A percentile compares a stretch with the other conserved stretches of the same genome.
These are phyloP conservation scores for Perkinsus chesapeaki DNA, from an alignment of 169 alveolate species.

Conservation along the genomic window DNA sequence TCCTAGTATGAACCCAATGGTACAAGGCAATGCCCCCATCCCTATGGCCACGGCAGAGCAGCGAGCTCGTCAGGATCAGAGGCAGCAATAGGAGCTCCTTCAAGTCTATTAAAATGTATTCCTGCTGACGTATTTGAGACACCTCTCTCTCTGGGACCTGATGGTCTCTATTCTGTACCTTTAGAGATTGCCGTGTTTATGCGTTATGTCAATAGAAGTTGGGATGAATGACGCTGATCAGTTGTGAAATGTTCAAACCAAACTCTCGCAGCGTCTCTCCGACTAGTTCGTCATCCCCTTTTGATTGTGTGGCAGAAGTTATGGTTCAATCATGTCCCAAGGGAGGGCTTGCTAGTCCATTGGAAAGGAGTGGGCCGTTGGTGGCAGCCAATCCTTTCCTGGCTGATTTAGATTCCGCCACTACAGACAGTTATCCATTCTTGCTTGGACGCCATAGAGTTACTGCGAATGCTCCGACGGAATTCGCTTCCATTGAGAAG, in stretches of 20 bases:
- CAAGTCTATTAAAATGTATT: not conserved
- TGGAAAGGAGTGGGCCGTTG: not conserved
- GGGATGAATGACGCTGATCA: too few species aligned
- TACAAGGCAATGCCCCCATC: not conserved
- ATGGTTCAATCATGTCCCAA: not conserved
- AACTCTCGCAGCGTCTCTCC: too few species aligned
- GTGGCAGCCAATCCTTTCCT: too few species aligned
- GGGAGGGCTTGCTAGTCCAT: not conserved
- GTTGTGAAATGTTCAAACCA: too few species aligned
- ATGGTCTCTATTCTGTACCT: not conserved
- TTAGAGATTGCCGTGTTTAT: not conserved
- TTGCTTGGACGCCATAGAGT: too few species aligned
- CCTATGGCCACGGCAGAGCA: not conserved
- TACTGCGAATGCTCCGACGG: too few species aligned
- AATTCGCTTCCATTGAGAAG: too few species aligned
- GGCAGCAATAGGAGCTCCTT: not conserved
- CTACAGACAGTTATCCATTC: too few species aligned
- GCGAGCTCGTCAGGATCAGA: not conserved
- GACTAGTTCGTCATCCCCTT: not conserved
- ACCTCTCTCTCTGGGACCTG: too few species aligned
- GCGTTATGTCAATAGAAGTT: not conserved
- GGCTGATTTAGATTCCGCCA: too few species aligned
- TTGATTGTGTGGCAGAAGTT: not conserved
- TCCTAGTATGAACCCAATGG: not conserved
- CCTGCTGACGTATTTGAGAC: too few species aligned